Percentiles rank a stretch among this genome's conserved stretches.
These are phyloP conservation scores for Meredithiella fracta DNA, from an alignment of 2,329 filamentous ascomycete genomes.

Conservation along the genomic window DNA sequence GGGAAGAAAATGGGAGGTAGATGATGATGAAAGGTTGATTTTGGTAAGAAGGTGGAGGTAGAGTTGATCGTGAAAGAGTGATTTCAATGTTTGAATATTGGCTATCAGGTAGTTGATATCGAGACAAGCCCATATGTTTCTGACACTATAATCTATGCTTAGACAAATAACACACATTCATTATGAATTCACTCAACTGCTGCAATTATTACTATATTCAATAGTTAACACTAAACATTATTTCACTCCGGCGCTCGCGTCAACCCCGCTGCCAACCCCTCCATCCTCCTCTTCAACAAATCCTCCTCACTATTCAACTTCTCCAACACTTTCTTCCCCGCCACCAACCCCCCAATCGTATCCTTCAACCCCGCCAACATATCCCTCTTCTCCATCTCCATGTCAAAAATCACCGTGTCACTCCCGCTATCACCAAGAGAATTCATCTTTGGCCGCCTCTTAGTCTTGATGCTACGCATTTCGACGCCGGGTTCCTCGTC, in stretches of 20 bases:
- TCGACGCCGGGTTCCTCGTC: constrained; percentile 64
- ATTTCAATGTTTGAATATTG: too few relatives aligned
- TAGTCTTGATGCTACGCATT: constrained; percentile 48
- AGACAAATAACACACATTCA: too few relatives aligned
- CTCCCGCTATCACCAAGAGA: constrained; percentile 8
- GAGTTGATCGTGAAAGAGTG: too few relatives aligned
- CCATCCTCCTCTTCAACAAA: constrained; percentile 39
- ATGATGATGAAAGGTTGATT: too few relatives aligned
- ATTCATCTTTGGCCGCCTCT: constrained; percentile 8
- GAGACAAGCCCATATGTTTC: too few relatives aligned
- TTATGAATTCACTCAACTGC: too few relatives aligned
- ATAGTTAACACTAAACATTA: neutral
- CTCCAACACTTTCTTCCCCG: constrained; percentile 31
- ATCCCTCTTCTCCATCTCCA: constrained; percentile 16
- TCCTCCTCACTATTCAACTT: constrained; percentile 43
- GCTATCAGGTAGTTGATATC: too few relatives aligned
- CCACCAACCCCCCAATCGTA: constrained; percentile 15
- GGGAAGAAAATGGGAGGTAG: too few relatives aligned
- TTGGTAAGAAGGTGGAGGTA: too few relatives aligned
- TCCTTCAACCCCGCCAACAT: constrained; percentile 19
- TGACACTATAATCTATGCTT: too few relatives aligned
- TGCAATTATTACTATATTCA: too few relatives aligned
- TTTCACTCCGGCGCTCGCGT: constrained; percentile 25
- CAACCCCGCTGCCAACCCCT: constrained; percentile 37
- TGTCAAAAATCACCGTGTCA: constrained; percentile 1